Percentiles rank a stretch among this genome's conserved stretches.
These are phyloP conservation scores for Dothidotthia symphoricarpi DNA, from an alignment of 2,329 filamentous ascomycete genomes.

Conservation along the genomic window DNA sequence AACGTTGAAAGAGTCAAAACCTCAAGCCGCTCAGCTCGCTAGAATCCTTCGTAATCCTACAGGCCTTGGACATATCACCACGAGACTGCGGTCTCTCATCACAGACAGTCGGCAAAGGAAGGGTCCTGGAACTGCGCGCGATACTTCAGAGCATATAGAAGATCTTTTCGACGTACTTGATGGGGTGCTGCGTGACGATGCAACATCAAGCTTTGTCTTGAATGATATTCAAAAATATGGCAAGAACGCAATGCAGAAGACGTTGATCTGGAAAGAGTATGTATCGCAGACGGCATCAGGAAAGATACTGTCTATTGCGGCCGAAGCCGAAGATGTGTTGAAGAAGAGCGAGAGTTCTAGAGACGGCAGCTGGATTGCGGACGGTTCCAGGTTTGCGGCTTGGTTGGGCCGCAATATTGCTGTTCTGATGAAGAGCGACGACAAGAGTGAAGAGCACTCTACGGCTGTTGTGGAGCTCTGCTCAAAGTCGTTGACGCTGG, in stretches of 20 bases:
- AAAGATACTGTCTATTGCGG: constrained; percentile 57
- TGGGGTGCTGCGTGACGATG: constrained; percentile 45
- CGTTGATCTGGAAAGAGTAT: constrained; percentile 63
- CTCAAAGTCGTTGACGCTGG: constrained; percentile 65
- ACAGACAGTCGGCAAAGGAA: constrained; percentile 38
- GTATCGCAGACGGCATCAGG: constrained; percentile 60
- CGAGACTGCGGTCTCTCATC: constrained; percentile 65
- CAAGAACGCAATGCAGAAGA: constrained; percentile 46
- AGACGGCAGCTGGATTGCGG: constrained; percentile 58
- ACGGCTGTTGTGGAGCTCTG: constrained; percentile 44
- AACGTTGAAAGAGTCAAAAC: constrained; percentile 3
- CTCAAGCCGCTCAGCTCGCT: constrained; percentile 50
- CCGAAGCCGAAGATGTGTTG: constrained; percentile 58
- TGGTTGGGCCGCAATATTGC: constrained; percentile 71
- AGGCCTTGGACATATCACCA: constrained; percentile 73
- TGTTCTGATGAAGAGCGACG: constrained; percentile 45
- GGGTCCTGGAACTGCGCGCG: constrained; percentile 29
- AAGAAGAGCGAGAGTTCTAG: constrained; percentile 33
- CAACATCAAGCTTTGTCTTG: constrained; percentile 48
- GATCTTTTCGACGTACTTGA: constrained; percentile 48
- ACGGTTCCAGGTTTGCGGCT: constrained; percentile 61
- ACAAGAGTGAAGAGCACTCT: constrained; percentile 37
- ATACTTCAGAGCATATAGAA: constrained; percentile 33
- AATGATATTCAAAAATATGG: constrained; percentile 45
- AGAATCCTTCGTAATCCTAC: constrained; percentile 68